phyloP scores from a whole-genome alignment of 139 green algal species.

The Monoraphidium neglectum region DNA sequence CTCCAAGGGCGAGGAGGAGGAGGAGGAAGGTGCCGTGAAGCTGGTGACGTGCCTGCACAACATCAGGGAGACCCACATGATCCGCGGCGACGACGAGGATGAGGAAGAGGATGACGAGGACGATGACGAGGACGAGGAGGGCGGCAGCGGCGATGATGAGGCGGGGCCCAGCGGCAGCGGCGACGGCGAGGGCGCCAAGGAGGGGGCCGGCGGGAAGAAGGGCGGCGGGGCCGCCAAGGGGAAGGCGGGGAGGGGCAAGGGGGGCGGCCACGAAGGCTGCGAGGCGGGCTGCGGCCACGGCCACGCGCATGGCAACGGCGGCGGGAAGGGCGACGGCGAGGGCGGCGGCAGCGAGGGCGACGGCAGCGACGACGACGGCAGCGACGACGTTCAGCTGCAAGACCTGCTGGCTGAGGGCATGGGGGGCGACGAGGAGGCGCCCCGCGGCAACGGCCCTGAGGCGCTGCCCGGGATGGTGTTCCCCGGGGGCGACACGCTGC shows the following conservation, averaged over 20 bases:
- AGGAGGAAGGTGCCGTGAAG: slow-evolving; percentile 19
- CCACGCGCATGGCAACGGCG: slow-evolving; percentile 14
- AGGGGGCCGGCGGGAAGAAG: background rate
- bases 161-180: background rate
- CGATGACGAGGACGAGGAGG: background rate
- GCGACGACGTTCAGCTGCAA: no score
- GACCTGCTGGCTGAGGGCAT: no score
- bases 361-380: background rate
- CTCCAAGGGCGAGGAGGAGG: slow-evolving; percentile 13
- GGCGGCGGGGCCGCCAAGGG: background rate
- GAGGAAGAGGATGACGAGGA: slow-evolving; percentile 22
- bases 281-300: background rate
- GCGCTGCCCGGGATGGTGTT: slow-evolving; percentile 25
- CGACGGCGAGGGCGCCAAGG: background rate
- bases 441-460: slow-evolving; percentile 12
- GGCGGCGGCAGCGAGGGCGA: background rate
- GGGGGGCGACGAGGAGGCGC: no score
- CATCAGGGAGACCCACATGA: slow-evolving; percentile 43
- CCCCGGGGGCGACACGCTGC: background rate
- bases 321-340: slow-evolving; percentile 10
- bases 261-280: slow-evolving; percentile 18
- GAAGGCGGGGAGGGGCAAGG: background rate
- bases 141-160: slow-evolving; percentile 1
- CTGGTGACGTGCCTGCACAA: slow-evolving; percentile 45
- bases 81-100: slow-evolving; percentile 8